A percentile compares a stretch with the other conserved stretches of the same genome.
phyloP scores from a whole-genome alignment of 176 grass and related monocot genomes.

The Elaeis guineensis region DNA sequence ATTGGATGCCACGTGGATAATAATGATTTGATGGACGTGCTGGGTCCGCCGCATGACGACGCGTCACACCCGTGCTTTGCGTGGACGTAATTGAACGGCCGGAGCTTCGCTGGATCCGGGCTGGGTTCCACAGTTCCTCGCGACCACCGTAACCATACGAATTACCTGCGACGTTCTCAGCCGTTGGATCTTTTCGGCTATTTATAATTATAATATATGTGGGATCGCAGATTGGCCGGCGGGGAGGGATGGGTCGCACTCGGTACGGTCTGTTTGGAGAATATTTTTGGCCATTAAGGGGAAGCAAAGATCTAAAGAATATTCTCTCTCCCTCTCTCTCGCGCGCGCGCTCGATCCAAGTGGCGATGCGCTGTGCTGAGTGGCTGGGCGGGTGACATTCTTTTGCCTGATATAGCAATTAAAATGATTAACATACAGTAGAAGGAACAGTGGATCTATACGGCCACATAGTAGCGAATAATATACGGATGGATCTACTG shows the following conservation, averaged over 20 bases:
- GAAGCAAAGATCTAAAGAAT: background rate
- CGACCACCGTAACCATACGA: background rate
- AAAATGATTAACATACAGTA: background rate
- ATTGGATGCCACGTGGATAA: background rate
- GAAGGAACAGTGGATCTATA: background rate
- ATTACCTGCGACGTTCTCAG: no score
- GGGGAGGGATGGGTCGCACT: no score
- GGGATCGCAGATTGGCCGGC: no score
- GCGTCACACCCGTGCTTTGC: background rate
- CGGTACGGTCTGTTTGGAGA: no score
- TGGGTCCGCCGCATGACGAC: background rate
- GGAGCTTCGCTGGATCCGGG: background rate
- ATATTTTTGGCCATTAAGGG: background rate
- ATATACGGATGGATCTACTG: background rate
- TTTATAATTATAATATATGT: no score
- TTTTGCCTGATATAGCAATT: conserved; percentile 8
- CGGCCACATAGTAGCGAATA: background rate
- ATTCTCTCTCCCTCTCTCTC: no score
- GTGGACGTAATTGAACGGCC: background rate
- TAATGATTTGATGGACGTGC: background rate
- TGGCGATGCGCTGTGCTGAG: background rate
- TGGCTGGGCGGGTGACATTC: background rate
- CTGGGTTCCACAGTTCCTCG: background rate
- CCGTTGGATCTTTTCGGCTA: no score
- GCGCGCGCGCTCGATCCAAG: no score